Evolutionary conservation across 1,284 basidiomycete species (phyloP).

Genomic region (Phaffia rhodozyma): DNA sequence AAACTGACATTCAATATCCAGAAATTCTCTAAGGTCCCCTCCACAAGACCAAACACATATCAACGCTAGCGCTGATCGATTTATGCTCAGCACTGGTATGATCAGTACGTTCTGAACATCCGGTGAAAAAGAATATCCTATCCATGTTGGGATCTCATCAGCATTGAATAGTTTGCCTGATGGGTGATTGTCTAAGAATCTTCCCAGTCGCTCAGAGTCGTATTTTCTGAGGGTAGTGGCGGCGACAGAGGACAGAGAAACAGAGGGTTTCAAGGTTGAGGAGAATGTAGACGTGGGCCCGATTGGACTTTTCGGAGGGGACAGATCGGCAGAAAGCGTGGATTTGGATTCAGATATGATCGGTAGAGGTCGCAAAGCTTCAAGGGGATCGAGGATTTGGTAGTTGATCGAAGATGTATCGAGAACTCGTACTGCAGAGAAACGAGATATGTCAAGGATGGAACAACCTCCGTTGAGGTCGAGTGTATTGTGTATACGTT

Average conservation of each 20-base stretch:
- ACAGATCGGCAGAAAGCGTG: background rate
- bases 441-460: background rate
- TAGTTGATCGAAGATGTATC: background rate
- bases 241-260: background rate
- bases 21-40: background rate
- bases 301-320: no score
- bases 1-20: conserved; percentile 1
- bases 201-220: no score
- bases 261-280: background rate
- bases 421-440: background rate
- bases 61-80: background rate
- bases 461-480: background rate
- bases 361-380: background rate
- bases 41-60: no score
- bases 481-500: background rate
- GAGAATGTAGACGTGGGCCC: background rate
- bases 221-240: no score
- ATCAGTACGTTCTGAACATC: background rate
- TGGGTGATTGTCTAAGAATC: background rate
- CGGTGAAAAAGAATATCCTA: background rate
- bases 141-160: background rate
- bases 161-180: background rate
- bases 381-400: background rate
- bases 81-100: background rate
- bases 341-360: background rate